A percentile compares a stretch with the other conserved stretches of the same genome.
These are phyloP conservation scores for Pythium aphanidermatum DNA, from an alignment of 352 stramenopile species.

Conservation along the genomic window DNA sequence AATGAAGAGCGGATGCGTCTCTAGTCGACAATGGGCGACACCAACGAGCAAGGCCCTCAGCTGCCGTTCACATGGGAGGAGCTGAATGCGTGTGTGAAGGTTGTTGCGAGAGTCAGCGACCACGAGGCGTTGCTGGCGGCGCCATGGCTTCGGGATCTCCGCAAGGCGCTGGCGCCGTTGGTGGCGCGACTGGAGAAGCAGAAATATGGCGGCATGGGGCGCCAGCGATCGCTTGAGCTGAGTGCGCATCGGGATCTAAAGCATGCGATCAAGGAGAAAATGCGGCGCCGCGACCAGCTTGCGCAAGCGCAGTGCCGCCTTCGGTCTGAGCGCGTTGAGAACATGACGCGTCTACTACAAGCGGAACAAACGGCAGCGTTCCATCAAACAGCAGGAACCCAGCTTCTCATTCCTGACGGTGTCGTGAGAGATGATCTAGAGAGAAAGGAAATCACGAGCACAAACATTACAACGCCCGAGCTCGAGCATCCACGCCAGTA, in stretches of 20 bases:
- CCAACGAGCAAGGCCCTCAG: constrained; percentile 10
- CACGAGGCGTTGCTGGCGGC: constrained; percentile 47
- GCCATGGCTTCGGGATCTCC: constrained; percentile 54
- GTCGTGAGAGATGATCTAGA: constrained; percentile 48
- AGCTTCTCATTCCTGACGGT: constrained; percentile 89
- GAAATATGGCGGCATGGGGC: constrained; percentile 59
- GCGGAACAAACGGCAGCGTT: constrained; percentile 82
- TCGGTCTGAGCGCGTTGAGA: constrained; percentile 1
- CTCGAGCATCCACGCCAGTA: constrained; percentile 90
- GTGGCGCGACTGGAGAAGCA: constrained; percentile 55
- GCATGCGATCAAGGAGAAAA: constrained; percentile 42
- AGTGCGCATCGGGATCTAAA: constrained; percentile 6
- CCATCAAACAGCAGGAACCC: constrained; percentile 25
- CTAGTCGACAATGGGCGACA: too few species aligned
- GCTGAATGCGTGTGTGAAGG: constrained; percentile 38
- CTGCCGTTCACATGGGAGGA: constrained; percentile 68
- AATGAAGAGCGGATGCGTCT: too few species aligned
- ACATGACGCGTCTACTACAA: constrained; percentile 27
- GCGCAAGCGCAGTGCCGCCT: background rate
- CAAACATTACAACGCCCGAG: constrained; percentile 23
- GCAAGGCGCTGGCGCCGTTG: constrained; percentile 62
- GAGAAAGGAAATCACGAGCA: constrained; percentile 25
- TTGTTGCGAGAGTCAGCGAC: constrained; percentile 35
- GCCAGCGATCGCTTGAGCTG: constrained; percentile 74
- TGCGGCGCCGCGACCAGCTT: constrained; percentile 43